Base-by-base conservation (phyloP, 2,329 filamentous ascomycete species). In the Hymenotorrendiella dingleyae region DNA sequence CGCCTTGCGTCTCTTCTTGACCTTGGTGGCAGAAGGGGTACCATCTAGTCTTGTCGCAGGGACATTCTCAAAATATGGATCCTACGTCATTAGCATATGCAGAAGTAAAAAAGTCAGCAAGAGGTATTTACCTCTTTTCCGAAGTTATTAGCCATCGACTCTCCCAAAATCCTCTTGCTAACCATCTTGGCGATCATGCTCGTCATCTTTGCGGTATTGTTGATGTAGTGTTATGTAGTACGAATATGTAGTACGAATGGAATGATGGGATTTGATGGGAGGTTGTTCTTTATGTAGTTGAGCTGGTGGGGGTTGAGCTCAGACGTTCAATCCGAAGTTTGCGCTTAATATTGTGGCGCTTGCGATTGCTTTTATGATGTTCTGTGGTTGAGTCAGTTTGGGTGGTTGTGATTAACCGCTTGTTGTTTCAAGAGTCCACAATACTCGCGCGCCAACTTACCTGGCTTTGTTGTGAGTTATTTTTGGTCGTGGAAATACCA, bases 61-160 rank as follows among this genome's bases (percentile, higher is more conserved):
- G 26, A 95, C 80, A 54, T 80, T 73, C 63, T 94, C 87, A 57
- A 90, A 94, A 68, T 89, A 95, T 5, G 90, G 89, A 61, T 97
- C 90, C 86, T 96, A 57, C 10, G 30, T 30, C 19, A 36, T 35
- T 35, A 29, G 52, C 42, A 53, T 2, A 42, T 33, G 30, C 20
- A 27, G 11, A 8, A 20, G 4, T 4, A 24, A 12, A 22, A 48
- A 14, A 52, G 38, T 22, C 27, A 11, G 28, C 63, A 47, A n/a
- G n/a, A n/a, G n/a, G n/a, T n/a, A n/a, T n/a, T n/a, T 64, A 77
- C 75, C 60, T 73, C 74, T 53, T 67, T 67, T 43, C 76, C 77
- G 50, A 77, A 78, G 49, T 76, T 76, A 57, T 81, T 81, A 45
- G 71, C 61, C 6, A 73, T 47, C 11, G 66, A 69, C 59, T 82